Evolutionary conservation across 108 stramenopile species (phyloP).

Genomic region (Bacterosira constricta): DNA sequence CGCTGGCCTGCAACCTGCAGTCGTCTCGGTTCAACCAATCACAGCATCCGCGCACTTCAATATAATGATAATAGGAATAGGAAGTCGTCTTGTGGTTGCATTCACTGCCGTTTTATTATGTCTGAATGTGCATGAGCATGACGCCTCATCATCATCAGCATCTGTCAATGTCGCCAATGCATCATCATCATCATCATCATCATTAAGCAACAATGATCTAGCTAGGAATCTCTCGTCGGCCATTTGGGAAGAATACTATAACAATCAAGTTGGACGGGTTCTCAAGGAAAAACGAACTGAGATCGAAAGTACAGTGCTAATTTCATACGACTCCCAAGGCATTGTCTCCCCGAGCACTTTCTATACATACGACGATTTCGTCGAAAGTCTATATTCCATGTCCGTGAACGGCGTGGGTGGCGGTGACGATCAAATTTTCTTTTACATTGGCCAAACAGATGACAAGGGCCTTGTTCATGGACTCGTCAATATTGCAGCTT

Average conservation of each 20-base stretch:
- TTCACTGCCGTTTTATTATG: too few relatives aligned
- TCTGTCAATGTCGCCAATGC: too few relatives aligned
- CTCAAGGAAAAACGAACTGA: slow-evolving; percentile 1
- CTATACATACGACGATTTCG: slow-evolving; percentile 23
- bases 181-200: too few relatives aligned
- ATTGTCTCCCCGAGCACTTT: slow-evolving; percentile 13
- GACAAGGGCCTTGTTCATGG: slow-evolving; percentile 18
- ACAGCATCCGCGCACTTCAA: too few relatives aligned
- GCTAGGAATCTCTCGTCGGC: too few relatives aligned
- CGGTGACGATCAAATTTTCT: slow-evolving; percentile 1
- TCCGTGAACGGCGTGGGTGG: slow-evolving; percentile 21
- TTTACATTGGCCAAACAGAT: slow-evolving; percentile 36
- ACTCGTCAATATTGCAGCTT: slow-evolving; percentile 34
- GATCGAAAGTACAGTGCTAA: slow-evolving; percentile 12
- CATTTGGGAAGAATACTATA: not conserved
- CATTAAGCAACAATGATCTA: too few relatives aligned
- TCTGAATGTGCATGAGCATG: too few relatives aligned
- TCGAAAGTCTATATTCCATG: slow-evolving; percentile 3
- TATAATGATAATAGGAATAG: too few relatives aligned
- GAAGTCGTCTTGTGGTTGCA: too few relatives aligned
- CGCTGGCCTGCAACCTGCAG: too few relatives aligned
- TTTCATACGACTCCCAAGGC: slow-evolving; percentile 28
- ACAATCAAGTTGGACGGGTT: not conserved
- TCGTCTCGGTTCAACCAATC: too few relatives aligned
- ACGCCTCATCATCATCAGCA: too few relatives aligned